phyloP scores from a whole-genome alignment of 2,329 filamentous ascomycete genomes.

The Xylaria sp. region DNA sequence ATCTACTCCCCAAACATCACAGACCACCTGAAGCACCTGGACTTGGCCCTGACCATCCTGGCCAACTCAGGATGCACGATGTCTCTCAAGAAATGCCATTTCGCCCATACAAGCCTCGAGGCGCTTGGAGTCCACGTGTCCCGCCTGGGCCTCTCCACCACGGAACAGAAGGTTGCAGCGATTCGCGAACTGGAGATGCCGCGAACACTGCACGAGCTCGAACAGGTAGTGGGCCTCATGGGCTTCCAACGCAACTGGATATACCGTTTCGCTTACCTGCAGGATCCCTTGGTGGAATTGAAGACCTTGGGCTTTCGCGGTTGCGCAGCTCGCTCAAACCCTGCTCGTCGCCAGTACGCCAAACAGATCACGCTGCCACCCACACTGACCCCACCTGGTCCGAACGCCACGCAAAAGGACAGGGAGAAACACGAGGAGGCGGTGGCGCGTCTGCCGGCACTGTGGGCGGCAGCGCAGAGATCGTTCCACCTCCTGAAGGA shows the following conservation, averaged over 20 bases:
- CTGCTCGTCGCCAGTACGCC: not conserved
- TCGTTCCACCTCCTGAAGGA: not conserved
- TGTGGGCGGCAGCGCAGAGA: not conserved
- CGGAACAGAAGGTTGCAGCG: not conserved
- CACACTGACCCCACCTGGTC: not conserved
- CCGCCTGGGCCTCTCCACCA: not conserved
- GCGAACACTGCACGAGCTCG: not conserved
- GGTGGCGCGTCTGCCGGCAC: not conserved
- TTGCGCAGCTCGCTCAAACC: not conserved
- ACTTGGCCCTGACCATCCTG: not conserved
- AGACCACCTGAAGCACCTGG: not conserved
- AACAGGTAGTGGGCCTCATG: not conserved
- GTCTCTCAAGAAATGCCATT: slow-evolving; percentile 1
- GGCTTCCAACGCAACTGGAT: not conserved
- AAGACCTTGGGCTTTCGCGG: not conserved
- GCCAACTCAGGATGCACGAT: not conserved
- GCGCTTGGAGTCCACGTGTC: not conserved
- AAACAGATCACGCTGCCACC: not conserved
- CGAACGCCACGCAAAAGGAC: no score
- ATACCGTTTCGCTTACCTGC: not conserved
- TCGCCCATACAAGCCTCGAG: not conserved
- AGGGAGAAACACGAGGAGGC: not conserved
- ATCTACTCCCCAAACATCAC: not conserved
- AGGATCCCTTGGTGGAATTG: not conserved
- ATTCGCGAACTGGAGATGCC: not conserved